phyloP scores from a whole-genome alignment of 78 protist genomes.

The Bodo saltans region DNA sequence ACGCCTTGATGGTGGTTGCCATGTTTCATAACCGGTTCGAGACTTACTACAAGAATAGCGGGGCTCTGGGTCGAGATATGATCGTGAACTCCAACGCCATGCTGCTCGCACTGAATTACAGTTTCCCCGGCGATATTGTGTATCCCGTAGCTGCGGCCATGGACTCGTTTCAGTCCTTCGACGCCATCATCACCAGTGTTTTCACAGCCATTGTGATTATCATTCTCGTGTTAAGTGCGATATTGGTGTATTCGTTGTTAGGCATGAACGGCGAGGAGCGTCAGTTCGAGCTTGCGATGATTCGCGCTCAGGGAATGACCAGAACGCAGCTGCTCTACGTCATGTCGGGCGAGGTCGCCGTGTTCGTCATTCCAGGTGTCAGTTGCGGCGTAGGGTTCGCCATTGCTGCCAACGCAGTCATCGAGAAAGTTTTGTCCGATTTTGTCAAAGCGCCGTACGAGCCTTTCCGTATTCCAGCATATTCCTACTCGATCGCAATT shows the following conservation, averaged over 20 bases:
- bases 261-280: conserved; percentile 79
- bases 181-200: conserved; percentile 53
- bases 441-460: background rate
- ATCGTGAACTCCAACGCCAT: conserved; percentile 48
- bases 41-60: background rate
- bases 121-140: conserved; percentile 32
- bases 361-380: conserved; percentile 73
- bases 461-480: background rate
- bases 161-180: conserved; percentile 27
- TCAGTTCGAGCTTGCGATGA: conserved; percentile 86
- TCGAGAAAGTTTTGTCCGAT: background rate
- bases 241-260: conserved; percentile 74
- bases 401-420: too few species aligned
- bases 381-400: background rate
- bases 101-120: conserved; percentile 4
- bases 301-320: conserved; percentile 81
- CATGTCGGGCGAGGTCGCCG: conserved; percentile 7
- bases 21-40: background rate
- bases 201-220: conserved; percentile 16
- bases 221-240: conserved; percentile 55
- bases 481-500: conserved; percentile 9
- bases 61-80: conserved; percentile 44
- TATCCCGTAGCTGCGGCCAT: conserved; percentile 50
- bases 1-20: background rate
- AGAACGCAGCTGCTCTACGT: conserved; percentile 13